Percentiles rank a stretch among this genome's conserved stretches.
These are phyloP conservation scores for Eutypa lata DNA, from an alignment of 2,329 filamentous ascomycete genomes.

Conservation along the genomic window DNA sequence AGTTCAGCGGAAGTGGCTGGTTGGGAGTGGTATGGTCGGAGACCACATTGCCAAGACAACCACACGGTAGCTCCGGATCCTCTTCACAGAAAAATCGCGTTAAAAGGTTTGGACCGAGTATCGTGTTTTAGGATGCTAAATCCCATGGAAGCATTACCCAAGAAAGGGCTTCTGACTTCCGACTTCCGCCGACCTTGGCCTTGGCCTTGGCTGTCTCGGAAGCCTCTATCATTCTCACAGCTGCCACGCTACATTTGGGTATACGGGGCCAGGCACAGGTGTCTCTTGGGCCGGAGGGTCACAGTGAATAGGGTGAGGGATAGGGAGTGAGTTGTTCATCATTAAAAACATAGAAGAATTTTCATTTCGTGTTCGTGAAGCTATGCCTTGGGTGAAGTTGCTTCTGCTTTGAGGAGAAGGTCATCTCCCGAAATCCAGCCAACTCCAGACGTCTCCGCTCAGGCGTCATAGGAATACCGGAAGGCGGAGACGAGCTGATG, in stretches of 20 bases:
- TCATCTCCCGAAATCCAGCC: slow-evolving; percentile 19
- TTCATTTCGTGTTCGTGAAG: slow-evolving; percentile 1
- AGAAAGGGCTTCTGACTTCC: no score
- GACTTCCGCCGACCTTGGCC: not conserved
- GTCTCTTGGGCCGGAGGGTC: not conserved
- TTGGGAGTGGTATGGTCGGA: no score
- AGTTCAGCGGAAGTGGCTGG: no score
- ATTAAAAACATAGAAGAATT: not conserved
- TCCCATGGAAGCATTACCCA: no score
- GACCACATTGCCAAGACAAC: no score
- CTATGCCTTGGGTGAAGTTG: slow-evolving; percentile 4
- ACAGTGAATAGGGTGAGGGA: not conserved
- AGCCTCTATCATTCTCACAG: not conserved
- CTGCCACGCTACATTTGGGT: not conserved
- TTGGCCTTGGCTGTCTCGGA: not conserved
- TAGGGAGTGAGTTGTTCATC: not conserved
- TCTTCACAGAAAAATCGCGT: no score
- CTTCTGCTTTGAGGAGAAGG: slow-evolving; percentile 22
- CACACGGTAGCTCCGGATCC: no score
- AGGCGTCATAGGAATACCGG: slow-evolving; percentile 11
- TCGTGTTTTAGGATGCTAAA: no score
- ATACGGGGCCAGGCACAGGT: not conserved
- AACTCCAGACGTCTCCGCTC: slow-evolving; percentile 15
- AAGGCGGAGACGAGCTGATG: slow-evolving; percentile 13
- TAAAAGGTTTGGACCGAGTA: no score